Percentiles rank a stretch among this genome's conserved stretches.
These are phyloP conservation scores for Inonotus obliquus DNA, from an alignment of 1,284 basidiomycete species.

Conservation along the genomic window DNA sequence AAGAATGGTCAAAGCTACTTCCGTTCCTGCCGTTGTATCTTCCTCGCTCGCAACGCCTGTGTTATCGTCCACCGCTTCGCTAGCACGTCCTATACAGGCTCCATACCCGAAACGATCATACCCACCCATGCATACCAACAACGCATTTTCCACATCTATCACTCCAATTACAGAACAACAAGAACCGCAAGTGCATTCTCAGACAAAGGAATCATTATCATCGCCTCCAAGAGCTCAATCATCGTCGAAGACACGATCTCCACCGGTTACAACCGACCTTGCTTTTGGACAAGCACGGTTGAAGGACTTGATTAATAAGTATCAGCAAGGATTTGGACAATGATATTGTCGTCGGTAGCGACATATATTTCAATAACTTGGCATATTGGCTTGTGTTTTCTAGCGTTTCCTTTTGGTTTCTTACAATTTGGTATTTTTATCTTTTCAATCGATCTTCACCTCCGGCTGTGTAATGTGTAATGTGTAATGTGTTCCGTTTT, in stretches of 20 bases:
- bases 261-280: conserved; percentile 34
- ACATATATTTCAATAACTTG: too few species aligned
- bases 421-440: not conserved
- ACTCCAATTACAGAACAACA: conserved; percentile 1
- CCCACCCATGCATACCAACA: not conserved
- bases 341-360: not conserved
- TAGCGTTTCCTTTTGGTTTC: not conserved
- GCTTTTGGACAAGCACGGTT: conserved; percentile 72
- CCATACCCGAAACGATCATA: conserved; percentile 17
- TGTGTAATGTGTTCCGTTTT: too few species aligned
- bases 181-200: conserved; percentile 9
- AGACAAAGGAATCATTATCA: not conserved
- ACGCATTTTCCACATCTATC: conserved; percentile 5
- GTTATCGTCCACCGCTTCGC: conserved; percentile 67
- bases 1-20: conserved; percentile 45
- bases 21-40: conserved; percentile 61
- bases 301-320: conserved; percentile 74
- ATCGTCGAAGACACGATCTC: conserved; percentile 1
- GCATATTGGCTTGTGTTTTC: not conserved
- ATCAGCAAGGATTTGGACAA: conserved; percentile 39
- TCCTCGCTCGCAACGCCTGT: conserved; percentile 66
- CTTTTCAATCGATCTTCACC: not conserved
- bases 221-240: not conserved
- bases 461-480: too few species aligned
- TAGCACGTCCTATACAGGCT: conserved; percentile 43